Evolutionary conservation across 2,329 filamentous ascomycete species (phyloP).

Genomic region (Aspergillus awamori): DNA sequence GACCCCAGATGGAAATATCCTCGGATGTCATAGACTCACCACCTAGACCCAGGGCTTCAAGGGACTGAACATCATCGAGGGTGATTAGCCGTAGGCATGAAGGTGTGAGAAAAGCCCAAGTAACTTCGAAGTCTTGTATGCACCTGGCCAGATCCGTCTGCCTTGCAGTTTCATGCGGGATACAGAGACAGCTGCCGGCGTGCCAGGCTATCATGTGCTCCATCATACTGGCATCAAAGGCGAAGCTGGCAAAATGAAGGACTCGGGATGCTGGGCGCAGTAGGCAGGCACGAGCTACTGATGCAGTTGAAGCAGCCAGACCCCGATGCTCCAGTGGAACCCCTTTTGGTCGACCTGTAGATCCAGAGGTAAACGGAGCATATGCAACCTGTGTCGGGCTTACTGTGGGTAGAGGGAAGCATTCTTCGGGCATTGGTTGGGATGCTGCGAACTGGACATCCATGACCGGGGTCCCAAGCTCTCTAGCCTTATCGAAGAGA

Average conservation of each 20-base stretch:
- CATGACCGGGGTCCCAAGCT: background rate
- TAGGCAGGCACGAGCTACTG: too few relatives aligned
- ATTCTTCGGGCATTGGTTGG: background rate
- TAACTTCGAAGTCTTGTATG: conserved; percentile 52
- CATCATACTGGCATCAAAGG: conserved; percentile 11
- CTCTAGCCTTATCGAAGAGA: background rate
- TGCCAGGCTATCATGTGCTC: conserved; percentile 13
- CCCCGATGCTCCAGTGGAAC: background rate
- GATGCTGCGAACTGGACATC: background rate
- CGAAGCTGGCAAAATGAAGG: background rate
- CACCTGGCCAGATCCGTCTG: conserved; percentile 45
- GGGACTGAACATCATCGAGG: background rate
- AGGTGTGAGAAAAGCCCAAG: conserved; percentile 55
- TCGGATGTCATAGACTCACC: background rate
- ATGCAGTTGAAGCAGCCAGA: background rate
- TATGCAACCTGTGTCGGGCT: background rate
- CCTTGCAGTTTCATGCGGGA: conserved; percentile 14
- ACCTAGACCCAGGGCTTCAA: background rate
- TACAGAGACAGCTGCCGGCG: conserved; percentile 21
- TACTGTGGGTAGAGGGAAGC: background rate
- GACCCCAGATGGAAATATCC: background rate
- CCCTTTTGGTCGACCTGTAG: background rate
- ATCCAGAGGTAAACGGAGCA: background rate
- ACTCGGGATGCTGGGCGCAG: background rate
- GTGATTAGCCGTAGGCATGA: background rate